Base-by-base conservation (phyloP, 106 monocot species). In the Dendrobium nobile region DNA sequence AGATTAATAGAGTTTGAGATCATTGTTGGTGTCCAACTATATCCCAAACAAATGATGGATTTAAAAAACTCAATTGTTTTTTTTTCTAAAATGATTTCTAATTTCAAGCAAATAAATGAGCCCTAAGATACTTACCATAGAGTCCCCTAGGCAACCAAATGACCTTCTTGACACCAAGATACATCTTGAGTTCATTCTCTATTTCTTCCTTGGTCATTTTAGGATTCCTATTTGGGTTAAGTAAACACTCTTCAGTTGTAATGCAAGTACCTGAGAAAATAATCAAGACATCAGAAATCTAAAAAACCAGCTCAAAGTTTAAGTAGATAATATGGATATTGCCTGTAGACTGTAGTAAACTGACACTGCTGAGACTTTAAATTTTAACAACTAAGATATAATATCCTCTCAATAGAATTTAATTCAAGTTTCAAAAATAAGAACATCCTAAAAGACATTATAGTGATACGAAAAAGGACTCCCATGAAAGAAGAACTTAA, bases 141-240 rank as follows among this genome's bases (percentile, higher is more conserved):
- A 97, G 89, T 40, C 96, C 96, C 81, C 85, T 83, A 59, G 92
- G 94, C 85, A 98, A 77, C 95, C 98, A 98, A 87, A 95, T 98
- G 80, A 95, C 87, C 85, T 95, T 98, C 74, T 75, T 80, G 79
- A 95, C 88, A 47, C 92, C 95, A 82, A 98, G 97, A 84, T 88
- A 95, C 67, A 77, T 73, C 83, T 85, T 98, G 67, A 98, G 78
- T 77, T 98, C 89, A 68, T 84, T 82, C 82, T 98, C 98, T 80
- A 95, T 98, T 58, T 95, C 89, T 77, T 87, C 91, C 84, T 89
- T 98, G 41, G 61, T 90, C 98, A 98, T 92, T 74, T 91, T 76
- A 78, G 95, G 98, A 77, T 98, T 95, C 77, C 98, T 78, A 82
- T 98, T 98, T 70, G 91, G 88, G 84, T 95, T 98, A 79, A 98